Conservation (phyloP, 768 basidiomycete species). For the Amanita phalloides region DNA sequence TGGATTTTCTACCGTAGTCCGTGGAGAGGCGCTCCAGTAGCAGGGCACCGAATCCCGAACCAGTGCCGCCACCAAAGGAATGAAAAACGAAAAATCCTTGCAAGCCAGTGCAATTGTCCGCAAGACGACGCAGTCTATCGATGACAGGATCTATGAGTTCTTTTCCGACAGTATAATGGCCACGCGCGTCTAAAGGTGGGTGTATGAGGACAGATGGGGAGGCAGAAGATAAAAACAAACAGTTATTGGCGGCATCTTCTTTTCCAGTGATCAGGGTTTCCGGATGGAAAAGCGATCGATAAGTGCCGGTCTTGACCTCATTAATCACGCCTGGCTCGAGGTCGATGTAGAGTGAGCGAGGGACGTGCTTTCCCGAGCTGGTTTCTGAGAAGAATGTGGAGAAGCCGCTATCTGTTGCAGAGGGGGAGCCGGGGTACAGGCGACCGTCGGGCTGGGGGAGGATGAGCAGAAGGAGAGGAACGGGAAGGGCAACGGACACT, state of each 20-base stretch:
- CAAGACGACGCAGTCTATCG: constrained; percentile 89
- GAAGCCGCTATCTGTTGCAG: constrained; percentile 74
- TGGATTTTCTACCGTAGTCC: constrained; percentile 98
- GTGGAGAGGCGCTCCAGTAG: constrained; percentile 91
- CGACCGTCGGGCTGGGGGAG: constrained; percentile 79
- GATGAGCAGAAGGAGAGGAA: constrained; percentile 8
- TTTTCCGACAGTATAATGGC: constrained; percentile 98
- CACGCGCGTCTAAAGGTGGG: constrained; percentile 69
- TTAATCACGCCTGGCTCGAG: constrained; percentile 94
- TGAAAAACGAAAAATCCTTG: constrained; percentile 99
- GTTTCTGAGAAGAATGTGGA: constrained; percentile 98
- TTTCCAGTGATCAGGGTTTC: constrained; percentile 96
- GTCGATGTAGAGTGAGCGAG: constrained; percentile 93
- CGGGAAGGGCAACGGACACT: constrained; percentile 46
- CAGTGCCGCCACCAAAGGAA: constrained; percentile 98
- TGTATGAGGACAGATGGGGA: constrained; percentile 9
- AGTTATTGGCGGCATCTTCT: constrained; percentile 99
- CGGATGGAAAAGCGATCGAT: constrained; percentile 93
- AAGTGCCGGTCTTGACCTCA: constrained; percentile 86
- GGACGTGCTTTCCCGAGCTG: constrained; percentile 89
- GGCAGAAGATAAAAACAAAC: constrained; percentile 33
- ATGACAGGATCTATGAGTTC: constrained; percentile 94
- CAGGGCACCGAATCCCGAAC: constrained; percentile 95
- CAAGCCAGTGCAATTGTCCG: constrained; percentile 93
- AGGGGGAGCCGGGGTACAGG: constrained; percentile 59